phyloP scores from a whole-genome alignment of 495 filamentous ascomycete species.

The Penicillium salamii region DNA sequence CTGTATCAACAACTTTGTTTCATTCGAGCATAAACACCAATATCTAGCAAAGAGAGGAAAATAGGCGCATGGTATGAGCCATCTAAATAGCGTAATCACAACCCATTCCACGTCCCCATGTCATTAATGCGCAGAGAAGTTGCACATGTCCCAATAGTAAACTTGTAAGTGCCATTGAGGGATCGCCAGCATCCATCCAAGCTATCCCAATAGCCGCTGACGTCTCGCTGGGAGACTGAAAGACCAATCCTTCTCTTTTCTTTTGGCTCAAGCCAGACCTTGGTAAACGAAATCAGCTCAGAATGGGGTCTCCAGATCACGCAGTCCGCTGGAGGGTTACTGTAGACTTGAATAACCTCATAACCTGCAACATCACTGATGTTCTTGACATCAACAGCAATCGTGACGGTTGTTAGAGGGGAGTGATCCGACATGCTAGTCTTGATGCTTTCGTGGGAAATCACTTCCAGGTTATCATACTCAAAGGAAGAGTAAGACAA shows the following conservation, averaged over 20 bases:
- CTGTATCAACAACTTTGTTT: no score
- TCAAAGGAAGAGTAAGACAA: constrained; percentile 37
- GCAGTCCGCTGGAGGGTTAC: neutral
- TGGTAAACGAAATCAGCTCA: neutral
- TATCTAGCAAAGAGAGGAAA: no score
- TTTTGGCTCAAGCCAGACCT: constrained; percentile 1
- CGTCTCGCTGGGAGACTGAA: neutral
- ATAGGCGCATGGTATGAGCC: no score
- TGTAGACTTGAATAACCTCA: neutral
- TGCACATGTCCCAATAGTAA: neutral
- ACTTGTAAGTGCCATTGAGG: neutral
- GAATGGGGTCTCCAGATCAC: neutral
- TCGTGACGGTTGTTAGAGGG: neutral
- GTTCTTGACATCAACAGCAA: constrained; percentile 1
- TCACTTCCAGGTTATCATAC: constrained; percentile 5
- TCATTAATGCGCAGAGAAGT: neutral
- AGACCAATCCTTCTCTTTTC: neutral
- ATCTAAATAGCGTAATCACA: no score
- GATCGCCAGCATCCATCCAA: neutral
- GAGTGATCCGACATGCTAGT: neutral
- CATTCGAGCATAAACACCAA: no score
- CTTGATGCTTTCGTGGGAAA: neutral
- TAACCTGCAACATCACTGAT: neutral
- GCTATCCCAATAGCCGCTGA: constrained; percentile 5
- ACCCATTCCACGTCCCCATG: neutral